Evolutionary conservation across 176 grass and related monocot genomes (phyloP), one percentile per base, ranked within the genome.

Genomic region (Aegilops umbellulata): DNA sequence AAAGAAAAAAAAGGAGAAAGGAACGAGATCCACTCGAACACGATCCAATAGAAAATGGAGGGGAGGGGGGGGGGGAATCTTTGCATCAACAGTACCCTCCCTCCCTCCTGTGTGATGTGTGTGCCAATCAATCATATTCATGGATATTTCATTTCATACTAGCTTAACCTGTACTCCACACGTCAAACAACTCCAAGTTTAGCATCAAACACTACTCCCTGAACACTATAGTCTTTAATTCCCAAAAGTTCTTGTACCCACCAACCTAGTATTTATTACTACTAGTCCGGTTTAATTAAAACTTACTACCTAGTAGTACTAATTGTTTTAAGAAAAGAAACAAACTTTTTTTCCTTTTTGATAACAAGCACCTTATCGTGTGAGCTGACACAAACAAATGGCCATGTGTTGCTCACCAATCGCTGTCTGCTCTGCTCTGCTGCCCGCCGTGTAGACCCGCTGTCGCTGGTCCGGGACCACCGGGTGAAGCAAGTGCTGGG

Each of bases 381-480:
- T 38, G 35, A 31, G 80, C 74, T 87, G 16, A 76, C 29, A 53
- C 49, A 53, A 53, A 80, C 61, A 85, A 91, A 76, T 75, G 85
- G 89, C 23, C 36, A 31, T 53, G 81, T 63, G n/a, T 61, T 69
- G 61, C 85, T 87, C 76, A 91, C 81, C 85, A 14, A 91, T 87
- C 85, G 49, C 38, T 84, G 27, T 77, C 81, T 91, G 15, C 47
- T 14, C 81, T 91, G 10, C 44, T 51, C 42, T 44, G 42, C 22
- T 86, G 73, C 55, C 76, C 76, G 32, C 92, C 85, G 22, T 88
- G 82, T 90, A 99, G 97, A 99, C 76, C 94, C 97, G 14, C 88
- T 99, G 53, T 99, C 97, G 39, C 82, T 99, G 88, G 92, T 91
- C 15, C 92, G 88, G 81, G 97, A 96, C 78, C 92, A 96, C 86